Conservation (phyloP, 108 stramenopile species). For the Pseudonitzschia pungens region DNA sequence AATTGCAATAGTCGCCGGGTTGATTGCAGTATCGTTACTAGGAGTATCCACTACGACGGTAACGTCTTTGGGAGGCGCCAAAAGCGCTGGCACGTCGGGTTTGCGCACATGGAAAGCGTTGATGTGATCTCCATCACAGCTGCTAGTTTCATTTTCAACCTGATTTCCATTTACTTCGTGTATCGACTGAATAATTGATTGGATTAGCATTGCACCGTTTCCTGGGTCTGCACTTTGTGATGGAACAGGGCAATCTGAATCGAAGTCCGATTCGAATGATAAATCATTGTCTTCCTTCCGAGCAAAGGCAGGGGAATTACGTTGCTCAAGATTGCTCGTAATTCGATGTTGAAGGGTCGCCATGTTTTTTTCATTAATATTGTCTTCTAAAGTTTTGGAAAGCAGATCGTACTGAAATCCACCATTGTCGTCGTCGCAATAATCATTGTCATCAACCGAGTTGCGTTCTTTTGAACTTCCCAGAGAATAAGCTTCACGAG, state of each 20-base stretch:
- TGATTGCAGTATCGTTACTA: slow-evolving; percentile 15
- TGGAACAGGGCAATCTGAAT: background rate
- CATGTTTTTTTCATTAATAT: too few relatives aligned
- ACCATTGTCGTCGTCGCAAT: too few relatives aligned
- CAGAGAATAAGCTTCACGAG: background rate
- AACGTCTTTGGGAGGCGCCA: slow-evolving; percentile 23
- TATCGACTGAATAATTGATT: background rate
- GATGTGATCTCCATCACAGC: background rate
- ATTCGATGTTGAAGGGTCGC: too few relatives aligned
- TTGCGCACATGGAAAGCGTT: background rate
- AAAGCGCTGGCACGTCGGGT: slow-evolving; percentile 8
- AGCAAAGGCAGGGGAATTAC: too few relatives aligned
- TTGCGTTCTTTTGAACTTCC: too few relatives aligned
- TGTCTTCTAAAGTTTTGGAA: too few relatives aligned
- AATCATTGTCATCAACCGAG: too few relatives aligned
- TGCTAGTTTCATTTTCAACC: background rate
- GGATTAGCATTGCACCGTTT: background rate
- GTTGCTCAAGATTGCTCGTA: too few relatives aligned
- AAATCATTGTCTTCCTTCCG: too few relatives aligned
- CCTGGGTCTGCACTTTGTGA: background rate
- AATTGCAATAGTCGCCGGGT: slow-evolving; percentile 31
- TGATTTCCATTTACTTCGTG: background rate
- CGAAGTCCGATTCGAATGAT: background rate
- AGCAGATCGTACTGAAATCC: too few relatives aligned
- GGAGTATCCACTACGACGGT: background rate